Conservation (phyloP, 176 grass and related monocot genomes). For the Juncus effusus region DNA sequence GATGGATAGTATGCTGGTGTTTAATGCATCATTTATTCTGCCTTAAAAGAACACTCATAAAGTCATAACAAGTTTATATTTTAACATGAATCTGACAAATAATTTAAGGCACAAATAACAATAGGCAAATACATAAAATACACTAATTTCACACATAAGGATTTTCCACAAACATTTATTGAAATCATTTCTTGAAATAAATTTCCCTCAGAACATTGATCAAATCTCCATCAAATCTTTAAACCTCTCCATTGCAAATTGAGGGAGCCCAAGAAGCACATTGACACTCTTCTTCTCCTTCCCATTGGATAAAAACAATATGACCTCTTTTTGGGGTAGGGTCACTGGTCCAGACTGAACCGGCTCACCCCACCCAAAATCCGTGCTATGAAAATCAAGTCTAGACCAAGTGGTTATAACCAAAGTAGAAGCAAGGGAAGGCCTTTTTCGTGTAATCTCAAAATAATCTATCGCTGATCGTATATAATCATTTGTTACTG, state of each 20-base stretch:
- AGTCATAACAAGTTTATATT: too few species aligned
- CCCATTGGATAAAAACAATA: slow-evolving; percentile 63
- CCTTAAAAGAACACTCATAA: too few species aligned
- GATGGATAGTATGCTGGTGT: too few species aligned
- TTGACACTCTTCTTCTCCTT: slow-evolving; percentile 47
- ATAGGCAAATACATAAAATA: slow-evolving; percentile 7
- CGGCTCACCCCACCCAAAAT: slow-evolving; percentile 71
- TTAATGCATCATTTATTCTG: too few species aligned
- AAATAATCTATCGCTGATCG: slow-evolving; percentile 75
- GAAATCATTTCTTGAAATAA: not conserved
- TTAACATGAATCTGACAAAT: not conserved
- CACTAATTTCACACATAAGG: not conserved
- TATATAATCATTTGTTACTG: slow-evolving; percentile 51
- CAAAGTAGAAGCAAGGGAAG: slow-evolving; percentile 62
- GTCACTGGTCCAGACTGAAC: slow-evolving; percentile 54
- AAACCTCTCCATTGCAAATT: slow-evolving; percentile 58
- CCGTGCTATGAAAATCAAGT: slow-evolving; percentile 58
- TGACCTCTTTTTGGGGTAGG: slow-evolving; percentile 74
- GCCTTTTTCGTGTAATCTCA: slow-evolving; percentile 51
- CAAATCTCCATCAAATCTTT: slow-evolving; percentile 41
- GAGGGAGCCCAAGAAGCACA: slow-evolving; percentile 66
- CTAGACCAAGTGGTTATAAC: slow-evolving; percentile 73
- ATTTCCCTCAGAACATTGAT: not conserved
- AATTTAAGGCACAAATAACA: not conserved
- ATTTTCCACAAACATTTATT: slow-evolving; percentile 10